Evolutionary conservation across 2,329 filamentous ascomycete genomes (phyloP).

Genomic region (Blumeria graminis): DNA sequence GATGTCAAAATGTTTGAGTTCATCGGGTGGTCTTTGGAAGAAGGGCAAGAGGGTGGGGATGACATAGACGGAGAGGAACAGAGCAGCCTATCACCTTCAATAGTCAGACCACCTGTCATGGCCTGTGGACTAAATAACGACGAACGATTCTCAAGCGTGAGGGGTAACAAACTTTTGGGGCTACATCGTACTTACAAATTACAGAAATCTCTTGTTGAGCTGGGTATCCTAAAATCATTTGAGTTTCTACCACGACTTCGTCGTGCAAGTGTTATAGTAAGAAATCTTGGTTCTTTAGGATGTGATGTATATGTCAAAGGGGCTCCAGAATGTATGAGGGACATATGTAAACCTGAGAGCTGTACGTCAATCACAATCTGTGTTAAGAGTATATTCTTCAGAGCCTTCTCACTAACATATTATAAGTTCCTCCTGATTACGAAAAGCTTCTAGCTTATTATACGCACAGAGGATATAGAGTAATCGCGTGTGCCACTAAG

Average conservation of each 20-base stretch:
- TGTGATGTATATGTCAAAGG: constrained; percentile 88
- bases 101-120: constrained; percentile 53
- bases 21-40: constrained; percentile 76
- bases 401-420: background rate
- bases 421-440: constrained; percentile 55
- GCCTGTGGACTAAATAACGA: constrained; percentile 31
- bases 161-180: too few relatives aligned
- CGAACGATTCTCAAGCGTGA: constrained; percentile 13
- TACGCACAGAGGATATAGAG: constrained; percentile 85
- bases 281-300: constrained; percentile 63
- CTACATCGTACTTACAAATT: background rate
- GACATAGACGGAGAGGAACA: constrained; percentile 51
- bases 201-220: constrained; percentile 38
- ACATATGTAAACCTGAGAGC: constrained; percentile 66
- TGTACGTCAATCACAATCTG: constrained; percentile 26
- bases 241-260: constrained; percentile 88
- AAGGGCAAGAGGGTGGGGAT: constrained; percentile 46
- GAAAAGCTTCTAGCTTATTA: constrained; percentile 76
- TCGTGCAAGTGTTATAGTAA: constrained; percentile 76
- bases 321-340: constrained; percentile 85
- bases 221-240: constrained; percentile 76
- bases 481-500: constrained; percentile 85
- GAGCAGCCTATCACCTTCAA: constrained; percentile 56
- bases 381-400: background rate
- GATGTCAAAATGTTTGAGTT: constrained; percentile 99